A percentile compares a stretch with the other conserved stretches of the same genome.
Conservation (phyloP, 441 rosid species). For the Erodium moschatum region DNA sequence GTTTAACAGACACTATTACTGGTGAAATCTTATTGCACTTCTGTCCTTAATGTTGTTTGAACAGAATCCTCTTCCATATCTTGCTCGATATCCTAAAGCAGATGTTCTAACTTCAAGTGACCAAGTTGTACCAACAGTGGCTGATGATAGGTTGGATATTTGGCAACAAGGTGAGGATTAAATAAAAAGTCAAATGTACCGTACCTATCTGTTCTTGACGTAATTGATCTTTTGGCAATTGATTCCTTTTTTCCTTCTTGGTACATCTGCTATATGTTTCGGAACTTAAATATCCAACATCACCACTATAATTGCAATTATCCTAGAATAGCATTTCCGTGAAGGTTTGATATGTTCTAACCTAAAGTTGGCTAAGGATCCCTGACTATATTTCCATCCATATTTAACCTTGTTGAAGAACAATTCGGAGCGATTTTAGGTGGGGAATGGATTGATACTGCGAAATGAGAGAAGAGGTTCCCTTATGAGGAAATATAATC, state of each 20-base stretch:
- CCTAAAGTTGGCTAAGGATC: neutral
- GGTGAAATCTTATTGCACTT: constrained; percentile 16
- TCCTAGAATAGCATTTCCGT: neutral
- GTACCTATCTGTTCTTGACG: neutral
- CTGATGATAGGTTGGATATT: constrained; percentile 84
- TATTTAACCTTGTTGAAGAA: constrained; percentile 6
- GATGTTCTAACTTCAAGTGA: constrained; percentile 95
- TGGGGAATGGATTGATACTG: constrained; percentile 2
- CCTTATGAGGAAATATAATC: neutral
- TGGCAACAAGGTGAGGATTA: constrained; percentile 83
- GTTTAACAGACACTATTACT: constrained; percentile 8
- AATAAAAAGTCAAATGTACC: neutral
- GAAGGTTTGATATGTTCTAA: neutral
- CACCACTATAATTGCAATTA: neutral
- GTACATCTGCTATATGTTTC: constrained; percentile 3
- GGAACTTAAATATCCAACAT: neutral
- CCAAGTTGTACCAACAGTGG: constrained; percentile 83
- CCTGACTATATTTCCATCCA: constrained; percentile 1
- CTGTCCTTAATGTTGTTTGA: constrained; percentile 22
- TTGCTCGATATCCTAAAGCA: constrained; percentile 92
- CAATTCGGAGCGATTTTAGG: neutral
- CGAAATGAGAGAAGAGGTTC: neutral
- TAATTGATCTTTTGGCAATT: neutral
- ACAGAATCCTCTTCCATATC: constrained; percentile 92
- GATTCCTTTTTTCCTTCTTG: neutral